A percentile compares a stretch with the other conserved stretches of the same genome.
These are phyloP conservation scores for Hypoxylon perforatum DNA, from an alignment of 495 filamentous ascomycete species.

Conservation along the genomic window DNA sequence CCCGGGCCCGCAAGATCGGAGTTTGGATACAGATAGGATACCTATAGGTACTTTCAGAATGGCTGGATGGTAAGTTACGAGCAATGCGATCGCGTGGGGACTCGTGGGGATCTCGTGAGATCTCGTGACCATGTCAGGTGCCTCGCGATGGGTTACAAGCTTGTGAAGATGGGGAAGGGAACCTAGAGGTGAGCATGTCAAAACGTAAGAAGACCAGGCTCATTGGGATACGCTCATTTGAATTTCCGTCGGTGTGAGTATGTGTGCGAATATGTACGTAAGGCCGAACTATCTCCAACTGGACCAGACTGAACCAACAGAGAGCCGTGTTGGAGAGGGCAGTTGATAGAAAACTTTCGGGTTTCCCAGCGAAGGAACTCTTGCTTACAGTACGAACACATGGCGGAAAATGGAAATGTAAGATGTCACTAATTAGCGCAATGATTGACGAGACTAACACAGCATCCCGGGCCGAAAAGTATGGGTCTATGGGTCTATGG, in stretches of 20 bases:
- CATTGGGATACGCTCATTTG: not conserved
- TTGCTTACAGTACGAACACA: constrained; percentile 12
- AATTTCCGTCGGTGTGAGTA: not conserved
- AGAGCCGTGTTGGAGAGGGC: not conserved
- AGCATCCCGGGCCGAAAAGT: constrained; percentile 33
- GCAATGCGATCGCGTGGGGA: not conserved
- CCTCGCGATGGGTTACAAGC: not conserved
- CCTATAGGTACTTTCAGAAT: too few relatives aligned
- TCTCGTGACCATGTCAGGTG: not conserved
- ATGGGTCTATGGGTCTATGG: constrained; percentile 22
- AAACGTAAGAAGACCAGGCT: too few relatives aligned
- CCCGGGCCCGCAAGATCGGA: not conserved
- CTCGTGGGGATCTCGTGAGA: constrained; percentile 1
- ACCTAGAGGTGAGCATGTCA: too few relatives aligned
- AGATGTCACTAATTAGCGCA: constrained; percentile 24
- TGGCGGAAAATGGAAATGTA: not conserved
- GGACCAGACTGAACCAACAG: not conserved
- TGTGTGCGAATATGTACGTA: too few relatives aligned
- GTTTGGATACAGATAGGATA: not conserved
- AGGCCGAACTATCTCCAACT: constrained; percentile 19
- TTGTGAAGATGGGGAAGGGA: too few relatives aligned
- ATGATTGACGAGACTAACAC: constrained; percentile 30
- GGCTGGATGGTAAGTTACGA: not conserved
- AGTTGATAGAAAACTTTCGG: constrained; percentile 8
- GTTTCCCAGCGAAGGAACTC: constrained; percentile 17